Evolutionary conservation across 352 stramenopile genomes (phyloP), one percentile per base, ranked within the genome.

Genomic region (Globisporangium acanthophoron): DNA sequence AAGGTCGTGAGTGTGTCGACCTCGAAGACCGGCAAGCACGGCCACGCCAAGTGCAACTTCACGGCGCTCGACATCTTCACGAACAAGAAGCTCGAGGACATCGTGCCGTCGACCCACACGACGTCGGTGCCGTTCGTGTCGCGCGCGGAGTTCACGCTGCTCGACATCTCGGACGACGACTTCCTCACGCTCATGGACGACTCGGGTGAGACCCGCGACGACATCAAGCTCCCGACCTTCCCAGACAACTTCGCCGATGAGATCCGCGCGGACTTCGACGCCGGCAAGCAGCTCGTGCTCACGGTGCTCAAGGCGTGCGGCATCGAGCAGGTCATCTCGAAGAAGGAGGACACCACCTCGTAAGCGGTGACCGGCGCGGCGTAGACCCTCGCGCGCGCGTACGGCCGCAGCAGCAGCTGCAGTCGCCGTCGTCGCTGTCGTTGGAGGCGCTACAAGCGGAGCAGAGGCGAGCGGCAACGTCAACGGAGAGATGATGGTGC

Each of bases 1-100:
- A 99, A 99, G 91, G 85, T 97, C 46, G 88, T 96, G 55, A 96
- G 76, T 71, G 97, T 99, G 65, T 99, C 97, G 67, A 99, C 98
- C 61, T 99, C 97, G 62, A 99, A 99, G 96, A 99, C 97, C 61
- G 97, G 97, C 84, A 99, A 99, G 96, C 97, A 99, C 90, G 97
- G 97, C 62, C 97, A 99, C 91, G 97, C 97, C 69, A 99, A 99
- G 90, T 98, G 96, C 71, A 99, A 99, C 91, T 99, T 99, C 74
- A 97, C 90, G 65, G 97, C 97, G 61, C 85, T 97, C 39, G 97
- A 99, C 85, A 99, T 99, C 79, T 99, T 99, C 91, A 99, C 96
- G 56, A 98, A 98, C 77, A 99, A 99, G 88, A 99, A 99, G 93
- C 92, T 97, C 64, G 97, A 99, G 77, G 97, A 99, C 88, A 98